phyloP scores from a whole-genome alignment of 2,329 filamentous ascomycete genomes.

The Penicillium sp. region DNA sequence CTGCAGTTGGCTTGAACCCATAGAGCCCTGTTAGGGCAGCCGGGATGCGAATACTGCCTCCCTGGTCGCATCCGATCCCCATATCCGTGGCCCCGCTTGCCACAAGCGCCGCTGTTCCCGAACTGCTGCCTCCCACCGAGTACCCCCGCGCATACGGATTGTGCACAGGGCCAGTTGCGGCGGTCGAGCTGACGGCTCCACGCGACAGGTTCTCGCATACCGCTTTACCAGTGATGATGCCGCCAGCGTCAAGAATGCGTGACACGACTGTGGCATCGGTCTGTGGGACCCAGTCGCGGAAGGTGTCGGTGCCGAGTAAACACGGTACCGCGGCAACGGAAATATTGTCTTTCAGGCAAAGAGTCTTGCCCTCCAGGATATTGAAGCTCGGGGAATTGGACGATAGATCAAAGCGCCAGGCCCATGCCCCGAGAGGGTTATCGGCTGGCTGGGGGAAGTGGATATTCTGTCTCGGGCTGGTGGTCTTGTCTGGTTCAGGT shows the following conservation, averaged over 20 bases:
- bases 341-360: slow-evolving; percentile 49
- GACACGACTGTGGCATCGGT: slow-evolving; percentile 47
- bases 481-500: background rate
- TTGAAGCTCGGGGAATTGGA: background rate
- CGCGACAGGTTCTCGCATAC: slow-evolving; percentile 51
- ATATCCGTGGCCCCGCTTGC: background rate
- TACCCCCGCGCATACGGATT: slow-evolving; percentile 43
- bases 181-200: slow-evolving; percentile 44
- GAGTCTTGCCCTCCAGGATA: background rate
- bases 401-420: background rate
- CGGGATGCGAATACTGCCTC: background rate
- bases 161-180: slow-evolving; percentile 48
- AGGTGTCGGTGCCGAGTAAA: slow-evolving; percentile 36
- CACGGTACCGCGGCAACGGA: slow-evolving; percentile 46
- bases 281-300: slow-evolving; percentile 2
- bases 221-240: slow-evolving; percentile 44
- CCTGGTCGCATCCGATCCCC: background rate
- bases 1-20: slow-evolving; percentile 47
- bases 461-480: background rate
- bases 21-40: background rate
- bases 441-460: background rate
- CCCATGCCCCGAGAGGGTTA: background rate
- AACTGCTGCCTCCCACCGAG: background rate
- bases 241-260: slow-evolving; percentile 17
- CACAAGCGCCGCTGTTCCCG: background rate